Evolutionary conservation across 2,329 filamentous ascomycete species (phyloP).

Genomic region (Aspergillus tubingensis): DNA sequence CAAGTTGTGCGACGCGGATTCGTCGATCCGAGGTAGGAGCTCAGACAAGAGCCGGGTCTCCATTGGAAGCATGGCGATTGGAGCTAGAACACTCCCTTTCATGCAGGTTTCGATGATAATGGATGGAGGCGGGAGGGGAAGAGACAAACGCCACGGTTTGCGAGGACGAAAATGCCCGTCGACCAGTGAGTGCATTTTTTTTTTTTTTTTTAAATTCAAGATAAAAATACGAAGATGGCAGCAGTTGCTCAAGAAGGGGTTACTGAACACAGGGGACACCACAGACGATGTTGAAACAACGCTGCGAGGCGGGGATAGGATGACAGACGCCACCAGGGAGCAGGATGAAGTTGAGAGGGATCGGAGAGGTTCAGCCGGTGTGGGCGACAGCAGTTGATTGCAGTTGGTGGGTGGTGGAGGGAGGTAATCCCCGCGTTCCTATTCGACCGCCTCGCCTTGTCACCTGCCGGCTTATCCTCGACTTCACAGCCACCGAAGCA

Average conservation of each 20-base stretch:
- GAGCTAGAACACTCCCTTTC: slow-evolving; percentile 12
- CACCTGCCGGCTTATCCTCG: not conserved
- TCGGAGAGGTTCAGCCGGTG: slow-evolving; percentile 5
- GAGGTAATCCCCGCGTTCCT: slow-evolving; percentile 6
- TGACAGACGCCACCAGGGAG: not conserved
- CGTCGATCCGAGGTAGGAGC: slow-evolving; percentile 23
- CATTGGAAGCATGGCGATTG: slow-evolving; percentile 14
- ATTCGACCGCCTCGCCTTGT: not conserved
- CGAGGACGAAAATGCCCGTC: not conserved
- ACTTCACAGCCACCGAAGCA: not conserved
- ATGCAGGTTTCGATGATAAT: slow-evolving; percentile 19
- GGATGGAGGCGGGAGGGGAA: slow-evolving; percentile 9
- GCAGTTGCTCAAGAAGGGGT: not conserved
- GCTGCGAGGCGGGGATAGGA: not conserved
- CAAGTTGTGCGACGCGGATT: slow-evolving; percentile 24
- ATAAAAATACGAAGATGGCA: not conserved
- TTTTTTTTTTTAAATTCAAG: too few relatives aligned
- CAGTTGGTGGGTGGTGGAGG: not conserved
- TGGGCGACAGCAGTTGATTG: not conserved
- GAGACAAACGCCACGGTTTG: slow-evolving; percentile 5
- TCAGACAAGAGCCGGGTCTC: slow-evolving; percentile 15
- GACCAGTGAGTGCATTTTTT: not conserved
- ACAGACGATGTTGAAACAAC: not conserved
- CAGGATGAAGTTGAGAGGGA: not conserved
- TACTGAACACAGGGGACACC: not conserved